Conservation (phyloP, 2,329 filamentous ascomycete species). For the Stagonosporopsis vannaccii region DNA sequence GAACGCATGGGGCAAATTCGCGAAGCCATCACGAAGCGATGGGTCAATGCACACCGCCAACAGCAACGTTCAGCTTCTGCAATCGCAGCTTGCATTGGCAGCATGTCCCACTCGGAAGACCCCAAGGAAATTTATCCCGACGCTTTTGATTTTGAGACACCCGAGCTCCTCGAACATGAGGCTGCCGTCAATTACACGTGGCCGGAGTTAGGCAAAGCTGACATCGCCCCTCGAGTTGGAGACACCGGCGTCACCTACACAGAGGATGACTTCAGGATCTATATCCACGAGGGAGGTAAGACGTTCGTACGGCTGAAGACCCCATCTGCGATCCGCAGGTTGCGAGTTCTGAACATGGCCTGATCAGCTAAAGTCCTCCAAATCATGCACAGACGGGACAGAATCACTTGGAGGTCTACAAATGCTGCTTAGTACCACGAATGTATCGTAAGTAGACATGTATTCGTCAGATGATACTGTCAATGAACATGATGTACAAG, state of each 20-base stretch:
- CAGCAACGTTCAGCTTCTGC: conserved; percentile 1
- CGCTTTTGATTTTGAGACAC: conserved; percentile 5
- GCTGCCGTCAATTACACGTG: neutral
- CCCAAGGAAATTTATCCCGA: conserved; percentile 1
- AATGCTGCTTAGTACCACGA: neutral
- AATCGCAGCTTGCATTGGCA: conserved; percentile 4
- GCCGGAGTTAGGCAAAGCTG: neutral
- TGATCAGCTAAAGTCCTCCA: neutral
- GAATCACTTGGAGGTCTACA: neutral
- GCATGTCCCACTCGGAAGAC: conserved; percentile 7
- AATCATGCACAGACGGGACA: neutral
- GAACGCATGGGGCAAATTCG: conserved; percentile 1
- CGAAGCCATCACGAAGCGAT: conserved; percentile 13
- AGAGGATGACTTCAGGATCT: conserved; percentile 9
- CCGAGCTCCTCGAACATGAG: neutral
- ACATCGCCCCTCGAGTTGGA: neutral
- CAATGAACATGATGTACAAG: conserved; percentile 3
- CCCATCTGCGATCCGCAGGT: conserved; percentile 3
- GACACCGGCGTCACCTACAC: neutral
- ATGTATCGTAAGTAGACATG: neutral
- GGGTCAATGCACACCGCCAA: conserved; percentile 10
- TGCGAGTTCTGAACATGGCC: neutral
- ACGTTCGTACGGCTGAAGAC: conserved; percentile 11
- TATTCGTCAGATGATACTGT: neutral
- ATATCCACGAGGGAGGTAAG: neutral